A percentile compares a stretch with the other conserved stretches of the same genome.
Evolutionary conservation across 2,329 filamentous ascomycete species (phyloP).

Genomic region (Ceratocystis ficicola): DNA sequence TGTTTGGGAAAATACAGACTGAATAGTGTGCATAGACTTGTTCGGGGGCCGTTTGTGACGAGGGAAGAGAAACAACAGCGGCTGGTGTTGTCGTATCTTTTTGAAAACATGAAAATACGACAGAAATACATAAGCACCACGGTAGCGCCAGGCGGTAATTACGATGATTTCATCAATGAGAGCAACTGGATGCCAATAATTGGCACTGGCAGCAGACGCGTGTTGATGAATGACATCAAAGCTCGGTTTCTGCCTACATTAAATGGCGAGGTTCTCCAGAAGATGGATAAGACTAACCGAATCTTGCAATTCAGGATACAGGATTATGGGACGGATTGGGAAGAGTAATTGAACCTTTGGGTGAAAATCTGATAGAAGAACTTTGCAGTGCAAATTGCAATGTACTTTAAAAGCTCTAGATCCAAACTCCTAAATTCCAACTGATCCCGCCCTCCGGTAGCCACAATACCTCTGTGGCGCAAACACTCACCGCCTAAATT

Average conservation of each 20-base stretch:
- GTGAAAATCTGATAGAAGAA: too few species aligned
- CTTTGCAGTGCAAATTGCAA: too few species aligned
- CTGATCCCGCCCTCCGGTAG: background rate
- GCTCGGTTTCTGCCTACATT: background rate
- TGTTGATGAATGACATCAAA: background rate
- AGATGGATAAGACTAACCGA: too few species aligned
- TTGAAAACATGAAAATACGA: background rate
- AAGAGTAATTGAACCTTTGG: background rate
- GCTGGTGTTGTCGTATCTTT: background rate
- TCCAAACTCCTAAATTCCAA: background rate
- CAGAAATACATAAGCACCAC: background rate
- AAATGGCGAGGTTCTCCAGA: background rate
- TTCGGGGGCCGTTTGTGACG: background rate
- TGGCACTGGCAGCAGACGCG: background rate
- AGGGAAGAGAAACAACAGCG: background rate
- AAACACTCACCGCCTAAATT: background rate
- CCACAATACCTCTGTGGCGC: background rate
- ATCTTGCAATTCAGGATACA: background rate
- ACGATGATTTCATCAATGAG: background rate
- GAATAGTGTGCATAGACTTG: background rate
- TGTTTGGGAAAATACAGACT: background rate
- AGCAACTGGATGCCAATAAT: background rate
- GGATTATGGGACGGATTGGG: background rate
- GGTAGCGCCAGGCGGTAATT: background rate
- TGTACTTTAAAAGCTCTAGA: background rate